Conservation (phyloP, 805 yeast genomes). For the Jamesozyma rosinii region DNA sequence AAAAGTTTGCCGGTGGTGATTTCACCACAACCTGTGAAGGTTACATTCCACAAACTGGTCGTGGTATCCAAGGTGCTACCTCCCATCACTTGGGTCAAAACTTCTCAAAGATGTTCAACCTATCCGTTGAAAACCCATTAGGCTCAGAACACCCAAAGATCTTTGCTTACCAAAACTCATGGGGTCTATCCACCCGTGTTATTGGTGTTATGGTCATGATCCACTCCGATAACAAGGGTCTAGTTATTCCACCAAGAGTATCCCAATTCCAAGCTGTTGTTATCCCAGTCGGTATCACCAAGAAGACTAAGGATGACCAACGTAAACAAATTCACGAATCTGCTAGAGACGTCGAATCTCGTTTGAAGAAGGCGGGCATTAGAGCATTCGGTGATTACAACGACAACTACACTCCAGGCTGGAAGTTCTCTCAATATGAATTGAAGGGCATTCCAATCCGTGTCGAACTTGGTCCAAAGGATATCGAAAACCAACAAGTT, state of each 20-base stretch:
- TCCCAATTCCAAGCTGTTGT: conserved; percentile 87
- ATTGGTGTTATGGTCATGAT: conserved; percentile 99
- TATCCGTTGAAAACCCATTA: conserved; percentile 89
- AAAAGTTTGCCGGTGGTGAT: conserved; percentile 95
- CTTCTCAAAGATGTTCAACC: conserved; percentile 97
- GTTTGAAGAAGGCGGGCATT: conserved; percentile 51
- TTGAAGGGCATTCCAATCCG: conserved; percentile 92
- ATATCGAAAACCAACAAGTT: conserved; percentile 67
- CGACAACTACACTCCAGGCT: conserved; percentile 93
- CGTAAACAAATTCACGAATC: conserved; percentile 61
- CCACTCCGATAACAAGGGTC: conserved; percentile 96
- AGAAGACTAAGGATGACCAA: conserved; percentile 70
- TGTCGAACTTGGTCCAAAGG: conserved; percentile 94
- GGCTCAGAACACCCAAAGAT: conserved; percentile 81
- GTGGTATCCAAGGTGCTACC: conserved; percentile 99
- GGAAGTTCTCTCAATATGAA: conserved; percentile 98
- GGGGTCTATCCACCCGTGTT: conserved; percentile 98
- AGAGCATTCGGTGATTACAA: conserved; percentile 82
- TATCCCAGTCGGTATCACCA: conserved; percentile 90
- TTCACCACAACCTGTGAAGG: conserved; percentile 96
- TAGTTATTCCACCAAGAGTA: conserved; percentile 95
- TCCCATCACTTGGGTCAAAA: conserved; percentile 96
- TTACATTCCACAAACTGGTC: conserved; percentile 93
- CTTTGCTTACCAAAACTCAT: conserved; percentile 90
- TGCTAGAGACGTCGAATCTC: conserved; percentile 58